Percentiles rank a stretch among this genome's conserved stretches.
phyloP scores from a whole-genome alignment of 768 basidiomycete species.

The Coprinopsis strossmayeri region DNA sequence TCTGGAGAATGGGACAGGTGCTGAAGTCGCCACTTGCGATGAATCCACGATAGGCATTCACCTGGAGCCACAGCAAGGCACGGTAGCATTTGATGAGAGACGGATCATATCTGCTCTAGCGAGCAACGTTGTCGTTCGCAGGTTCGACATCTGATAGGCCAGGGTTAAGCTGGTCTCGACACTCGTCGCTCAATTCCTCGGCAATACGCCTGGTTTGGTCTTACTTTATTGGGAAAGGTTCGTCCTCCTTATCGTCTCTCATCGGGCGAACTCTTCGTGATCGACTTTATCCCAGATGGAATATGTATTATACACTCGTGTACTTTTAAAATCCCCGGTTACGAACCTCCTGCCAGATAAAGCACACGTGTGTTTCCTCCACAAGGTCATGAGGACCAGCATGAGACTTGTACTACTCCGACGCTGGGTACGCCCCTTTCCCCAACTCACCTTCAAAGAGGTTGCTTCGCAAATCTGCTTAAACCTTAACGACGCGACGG shows the following conservation, averaged over 20 bases:
- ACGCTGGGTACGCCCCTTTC: neutral
- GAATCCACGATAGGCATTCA: slow-evolving; percentile 15
- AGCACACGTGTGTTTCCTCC: slow-evolving; percentile 3
- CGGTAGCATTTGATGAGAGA: slow-evolving; percentile 69
- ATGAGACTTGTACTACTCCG: too few relatives aligned
- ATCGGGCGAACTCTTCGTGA: slow-evolving; percentile 3
- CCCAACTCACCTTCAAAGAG: neutral
- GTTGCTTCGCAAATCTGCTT: neutral
- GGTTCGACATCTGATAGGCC: slow-evolving; percentile 48
- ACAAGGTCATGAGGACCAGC: slow-evolving; percentile 5
- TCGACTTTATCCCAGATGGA: neutral
- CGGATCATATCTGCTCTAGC: slow-evolving; percentile 51
- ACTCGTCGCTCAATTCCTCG: slow-evolving; percentile 10
- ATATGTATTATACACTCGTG: slow-evolving; percentile 5
- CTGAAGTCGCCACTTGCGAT: slow-evolving; percentile 30
- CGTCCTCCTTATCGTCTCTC: slow-evolving; percentile 4
- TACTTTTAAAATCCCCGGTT: slow-evolving; percentile 6
- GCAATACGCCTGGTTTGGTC: slow-evolving; percentile 1
- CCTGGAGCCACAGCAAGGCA: slow-evolving; percentile 27
- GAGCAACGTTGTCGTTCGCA: slow-evolving; percentile 39
- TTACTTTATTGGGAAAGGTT: slow-evolving; percentile 2
- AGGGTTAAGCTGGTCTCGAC: slow-evolving; percentile 1
- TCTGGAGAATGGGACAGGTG: slow-evolving; percentile 53
- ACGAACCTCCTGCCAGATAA: neutral
- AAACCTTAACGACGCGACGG: neutral